These are phyloP conservation scores for Thalia dealbata DNA, from an alignment of 176 grass and related monocot genomes.

Conservation along the genomic window DNA sequence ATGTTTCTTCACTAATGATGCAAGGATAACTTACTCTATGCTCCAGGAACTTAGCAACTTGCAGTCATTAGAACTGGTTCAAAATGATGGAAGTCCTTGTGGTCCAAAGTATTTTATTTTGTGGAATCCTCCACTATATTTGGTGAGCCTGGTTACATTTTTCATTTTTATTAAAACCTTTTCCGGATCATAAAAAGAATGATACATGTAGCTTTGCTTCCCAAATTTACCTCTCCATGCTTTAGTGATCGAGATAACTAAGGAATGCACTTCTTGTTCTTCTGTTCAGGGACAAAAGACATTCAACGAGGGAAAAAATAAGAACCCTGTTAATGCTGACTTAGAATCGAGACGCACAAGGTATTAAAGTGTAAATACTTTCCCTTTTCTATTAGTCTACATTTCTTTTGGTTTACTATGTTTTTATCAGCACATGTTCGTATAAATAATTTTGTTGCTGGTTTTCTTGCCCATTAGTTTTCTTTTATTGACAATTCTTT, in stretches of 20 bases:
- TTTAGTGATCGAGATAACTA: background rate
- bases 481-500: too few relatives aligned
- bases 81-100: conserved; percentile 83
- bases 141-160: conserved; percentile 20
- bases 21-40: background rate
- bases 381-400: background rate
- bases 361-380: background rate
- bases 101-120: conserved; percentile 81
- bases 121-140: conserved; percentile 69
- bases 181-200: background rate
- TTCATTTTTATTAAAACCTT: background rate
- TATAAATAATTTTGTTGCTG: too few relatives aligned
- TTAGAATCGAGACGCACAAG: conserved; percentile 57
- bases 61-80: conserved; percentile 54
- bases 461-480: too few relatives aligned
- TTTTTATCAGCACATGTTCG: background rate
- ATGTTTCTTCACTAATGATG: background rate
- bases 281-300: conserved; percentile 19
- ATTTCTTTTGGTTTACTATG: background rate
- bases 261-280: conserved; percentile 1
- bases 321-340: conserved; percentile 31
- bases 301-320: background rate
- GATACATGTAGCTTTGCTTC: background rate
- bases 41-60: conserved; percentile 68
- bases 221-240: background rate